Evolutionary conservation across 2,329 filamentous ascomycete species (phyloP), one percentile per base, ranked within the genome.

Genomic region (Fusarium sp.): DNA sequence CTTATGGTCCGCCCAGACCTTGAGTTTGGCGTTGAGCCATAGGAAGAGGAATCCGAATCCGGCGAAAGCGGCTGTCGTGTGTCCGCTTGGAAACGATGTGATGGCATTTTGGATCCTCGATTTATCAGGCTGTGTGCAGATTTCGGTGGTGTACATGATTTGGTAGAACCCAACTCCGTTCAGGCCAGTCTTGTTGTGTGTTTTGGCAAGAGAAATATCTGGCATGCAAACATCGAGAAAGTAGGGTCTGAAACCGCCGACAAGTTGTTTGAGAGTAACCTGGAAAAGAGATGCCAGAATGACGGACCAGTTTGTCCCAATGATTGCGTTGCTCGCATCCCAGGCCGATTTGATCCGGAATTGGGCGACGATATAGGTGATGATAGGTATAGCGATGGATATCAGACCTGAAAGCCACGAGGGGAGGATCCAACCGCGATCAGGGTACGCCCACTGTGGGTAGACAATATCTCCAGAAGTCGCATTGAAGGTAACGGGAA

Each of bases 1-100:
- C 65, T 91, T 90, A 77, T 91, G 89, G 78, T 92, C 90, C 26
- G 87, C 84, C 82, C 88, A 92, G 56, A 92, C 87, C 82, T 93
- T 93, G 42, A 93, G 83, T 82, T 93, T 93, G 38, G 90, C 91
- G 76, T 93, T 93, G 31, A 93, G 83, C 82, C 92, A 93, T 16
- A 93, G 83, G 72, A 86, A 91, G 13, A 93, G 81, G 77, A 89
- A 93, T 13, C 90, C 85, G 69, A 89, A 90, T 5, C 89, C 89
- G 0, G 90, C 89, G 65, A 90, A 92, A 1, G 90, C 89, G 4
- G 88, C 89, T 0, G 90, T 90, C 3, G 90, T 87, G 79, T 93
- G 91, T 2, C 91, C 91, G 11, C 89, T 92, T 0, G 91, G 91
- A 74, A 93, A 92, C 3, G 88, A 89, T 41, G 91, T 89, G 38